Evolutionary conservation across 768 basidiomycete genomes (phyloP), one percentile per base, ranked within the genome.

Genomic region (Auriscalpium orientale): DNA sequence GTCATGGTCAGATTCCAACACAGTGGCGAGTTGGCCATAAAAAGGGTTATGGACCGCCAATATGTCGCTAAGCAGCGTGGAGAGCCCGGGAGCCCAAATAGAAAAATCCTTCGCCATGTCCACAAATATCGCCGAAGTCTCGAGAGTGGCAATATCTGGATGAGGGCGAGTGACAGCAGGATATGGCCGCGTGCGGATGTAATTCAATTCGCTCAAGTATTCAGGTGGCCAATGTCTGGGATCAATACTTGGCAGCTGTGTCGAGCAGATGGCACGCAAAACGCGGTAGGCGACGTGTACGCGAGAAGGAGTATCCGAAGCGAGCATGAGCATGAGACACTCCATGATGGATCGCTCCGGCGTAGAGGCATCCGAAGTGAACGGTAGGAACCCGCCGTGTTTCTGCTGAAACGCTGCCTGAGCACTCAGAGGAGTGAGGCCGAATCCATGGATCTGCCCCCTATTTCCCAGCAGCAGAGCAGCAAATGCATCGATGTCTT

Each of bases 401-500:
- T 28, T 28, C 28, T 28, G 28, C 28, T 28, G 28, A 28, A 28
- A 28, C 28, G 28, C 28, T 28, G 75, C 72, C 49, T 72, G 73
- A n/a, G 72, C 63, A 40, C 65, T 60, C 37, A 76, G 72, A 53
- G 76, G 73, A 56, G 83, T 81, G 51, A 76, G 74, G 34, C 76
- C 78, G 53, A 88, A 80, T 43, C 84, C 82, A 49, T 80, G 75
- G 49, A 91, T 79, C 18, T 72, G 72, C 0, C 90, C 89, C 53
- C 77, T 74, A 37, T 83, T 75, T 8, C 75, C 67, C 37, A 79
- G 71, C 11, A 94, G 72, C 12, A 93, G 72, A 9, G 78, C 75
- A 15, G 84, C 79, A 62, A 93, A 94, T 1, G 87, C 87, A 51
- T 84, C 74, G 16, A 87, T 74, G 64, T 92, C 89, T 36, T 82